These are phyloP conservation scores for Gliomastix tumulicola DNA, from an alignment of 2,329 filamentous ascomycete genomes.

Conservation along the genomic window DNA sequence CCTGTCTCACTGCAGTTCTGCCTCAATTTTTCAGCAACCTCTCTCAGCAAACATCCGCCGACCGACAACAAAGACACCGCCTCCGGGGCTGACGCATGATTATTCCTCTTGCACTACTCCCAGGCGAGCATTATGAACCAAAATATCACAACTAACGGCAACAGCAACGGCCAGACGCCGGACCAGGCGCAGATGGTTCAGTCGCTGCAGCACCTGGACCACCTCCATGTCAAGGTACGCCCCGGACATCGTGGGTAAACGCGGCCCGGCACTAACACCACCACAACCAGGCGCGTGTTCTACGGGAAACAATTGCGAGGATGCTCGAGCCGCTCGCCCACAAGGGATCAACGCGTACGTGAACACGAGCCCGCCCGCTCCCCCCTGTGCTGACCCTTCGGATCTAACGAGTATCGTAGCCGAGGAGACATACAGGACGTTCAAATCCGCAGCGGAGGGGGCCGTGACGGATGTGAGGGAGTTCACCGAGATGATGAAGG, in stretches of 20 bases:
- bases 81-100: background rate
- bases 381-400: slow-evolving; percentile 1
- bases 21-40: background rate
- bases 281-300: slow-evolving; percentile 18
- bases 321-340: slow-evolving; percentile 40
- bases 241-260: background rate
- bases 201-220: slow-evolving; percentile 42
- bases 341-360: slow-evolving; percentile 45
- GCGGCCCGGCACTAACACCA: background rate
- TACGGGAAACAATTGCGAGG: slow-evolving; percentile 27
- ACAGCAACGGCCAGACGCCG: slow-evolving; percentile 14
- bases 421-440: slow-evolving; percentile 37
- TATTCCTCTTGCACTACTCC: background rate
- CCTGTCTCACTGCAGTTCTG: no score
- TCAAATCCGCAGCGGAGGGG: slow-evolving; percentile 37
- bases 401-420: slow-evolving; percentile 26
- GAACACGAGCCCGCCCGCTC: slow-evolving; percentile 17
- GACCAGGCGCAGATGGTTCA: slow-evolving; percentile 43
- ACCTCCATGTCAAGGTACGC: slow-evolving; percentile 46
- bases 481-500: slow-evolving; percentile 38
- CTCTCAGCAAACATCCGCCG: background rate
- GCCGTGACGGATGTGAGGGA: slow-evolving; percentile 44
- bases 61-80: background rate
- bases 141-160: background rate
- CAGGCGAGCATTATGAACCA: slow-evolving; percentile 1